A percentile compares a stretch with the other conserved stretches of the same genome.
phyloP scores from a whole-genome alignment of 2,329 filamentous ascomycete species.

The Aspergillus tubingensis region DNA sequence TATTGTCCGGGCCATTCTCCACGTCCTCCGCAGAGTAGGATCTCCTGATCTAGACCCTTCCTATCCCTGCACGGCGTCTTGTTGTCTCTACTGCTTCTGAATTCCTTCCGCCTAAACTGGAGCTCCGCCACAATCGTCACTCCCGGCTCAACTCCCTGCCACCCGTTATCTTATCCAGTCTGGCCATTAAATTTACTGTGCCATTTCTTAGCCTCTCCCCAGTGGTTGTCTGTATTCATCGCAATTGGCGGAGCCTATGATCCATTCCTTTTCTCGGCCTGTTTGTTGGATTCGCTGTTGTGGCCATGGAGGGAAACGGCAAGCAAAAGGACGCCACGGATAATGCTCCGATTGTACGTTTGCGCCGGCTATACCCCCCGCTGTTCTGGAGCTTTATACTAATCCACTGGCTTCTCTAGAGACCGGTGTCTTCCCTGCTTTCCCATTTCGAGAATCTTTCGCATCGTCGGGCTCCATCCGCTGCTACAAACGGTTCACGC shows the following conservation, averaged over 20 bases:
- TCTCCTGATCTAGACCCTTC: background rate
- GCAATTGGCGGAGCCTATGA: slow-evolving; percentile 31
- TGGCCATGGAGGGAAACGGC: slow-evolving; percentile 40
- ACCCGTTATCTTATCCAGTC: slow-evolving; percentile 5
- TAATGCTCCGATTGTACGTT: slow-evolving; percentile 40
- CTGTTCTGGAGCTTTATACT: background rate
- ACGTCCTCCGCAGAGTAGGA: background rate
- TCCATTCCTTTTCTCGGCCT: slow-evolving; percentile 21
- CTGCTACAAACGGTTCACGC: slow-evolving; percentile 28
- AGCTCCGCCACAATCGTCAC: slow-evolving; percentile 9
- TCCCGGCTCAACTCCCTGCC: slow-evolving; percentile 1
- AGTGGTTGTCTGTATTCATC: background rate
- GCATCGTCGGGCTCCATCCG: slow-evolving; percentile 35
- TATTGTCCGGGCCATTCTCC: background rate
- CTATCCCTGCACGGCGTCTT: background rate
- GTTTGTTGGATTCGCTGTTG: slow-evolving; percentile 28
- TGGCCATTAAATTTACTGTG: background rate
- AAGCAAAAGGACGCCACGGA: slow-evolving; percentile 38
- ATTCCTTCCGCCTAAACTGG: slow-evolving; percentile 6
- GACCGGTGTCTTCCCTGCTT: slow-evolving; percentile 51
- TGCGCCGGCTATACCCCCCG: slow-evolving; percentile 16
- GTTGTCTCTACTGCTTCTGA: background rate
- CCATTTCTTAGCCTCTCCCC: background rate
- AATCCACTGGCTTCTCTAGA: slow-evolving; percentile 29
- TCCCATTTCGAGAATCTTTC: slow-evolving; percentile 54